Evolutionary conservation across 2,329 filamentous ascomycete species (phyloP), one percentile per base, ranked within the genome.

Genomic region (Alternaria sp.): DNA sequence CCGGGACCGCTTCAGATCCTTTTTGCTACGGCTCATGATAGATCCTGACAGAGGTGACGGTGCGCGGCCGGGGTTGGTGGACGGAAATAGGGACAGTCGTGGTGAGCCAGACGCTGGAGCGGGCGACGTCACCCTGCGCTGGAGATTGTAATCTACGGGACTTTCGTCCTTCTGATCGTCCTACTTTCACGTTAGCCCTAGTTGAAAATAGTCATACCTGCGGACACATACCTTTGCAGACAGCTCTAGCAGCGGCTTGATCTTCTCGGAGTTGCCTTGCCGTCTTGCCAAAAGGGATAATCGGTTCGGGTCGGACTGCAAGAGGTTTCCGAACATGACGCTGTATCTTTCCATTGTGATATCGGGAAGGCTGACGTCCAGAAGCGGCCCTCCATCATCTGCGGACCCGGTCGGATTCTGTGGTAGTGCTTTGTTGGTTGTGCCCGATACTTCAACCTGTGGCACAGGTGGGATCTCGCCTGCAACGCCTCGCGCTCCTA

Each of bases 281-380:
- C 80, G 73, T 59, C 80, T 70, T 26, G 69, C 70, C 17, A 80
- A 63, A 6, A 81, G 71, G 8, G 76, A 77, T 12, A 55, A 61
- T 8, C 68, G 70, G 32, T 62, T 72, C 12, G 68, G 59, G 13
- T 70, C 69, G 9, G 73, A 72, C 64, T 88, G 86, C 25, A 97
- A 82, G 7, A 97, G 84, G 40, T 87, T 87, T 59, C 90, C 89
- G 75, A 98, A 97, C 94, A 97, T 97, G 68, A 97, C 87, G 71
- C 93, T 97, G 71, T 97, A 98, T 52, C 95, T 85, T 77, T 97
- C 95, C 85, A 98, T 85, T 66, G 91, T 88, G 59, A 92, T 86
- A 53, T 87, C 87, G 1, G 95, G 94, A 61, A 97, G 96, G 56
- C 94, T 88, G 15, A 97, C 86, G 70, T 93, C 85, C 19, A 97